phyloP scores from a whole-genome alignment of 2,329 filamentous ascomycete species.

The Pseudogymnoascus sp. region DNA sequence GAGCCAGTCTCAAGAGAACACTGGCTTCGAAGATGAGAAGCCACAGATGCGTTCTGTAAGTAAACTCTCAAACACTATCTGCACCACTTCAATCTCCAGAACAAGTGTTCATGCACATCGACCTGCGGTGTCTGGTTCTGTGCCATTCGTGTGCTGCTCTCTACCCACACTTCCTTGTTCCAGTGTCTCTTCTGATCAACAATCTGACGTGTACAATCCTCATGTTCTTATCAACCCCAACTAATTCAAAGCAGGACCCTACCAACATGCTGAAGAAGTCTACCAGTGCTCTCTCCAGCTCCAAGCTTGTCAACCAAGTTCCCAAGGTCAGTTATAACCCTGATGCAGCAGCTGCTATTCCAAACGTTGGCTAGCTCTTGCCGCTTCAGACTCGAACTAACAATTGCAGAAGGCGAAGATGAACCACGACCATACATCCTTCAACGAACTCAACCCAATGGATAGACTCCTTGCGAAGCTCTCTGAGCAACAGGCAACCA shows the following conservation, averaged over 20 bases:
- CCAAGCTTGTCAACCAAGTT: conserved; percentile 46
- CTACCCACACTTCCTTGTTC: not conserved
- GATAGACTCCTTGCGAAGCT: conserved; percentile 67
- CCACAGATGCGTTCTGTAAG: conserved; percentile 26
- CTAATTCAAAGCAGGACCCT: conserved; percentile 12
- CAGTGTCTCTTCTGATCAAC: not conserved
- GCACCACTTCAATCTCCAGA: not conserved
- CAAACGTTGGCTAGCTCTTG: not conserved
- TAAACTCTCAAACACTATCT: conserved; percentile 13
- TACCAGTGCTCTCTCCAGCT: conserved; percentile 40
- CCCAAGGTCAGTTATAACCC: conserved; percentile 38
- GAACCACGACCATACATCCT: conserved; percentile 33
- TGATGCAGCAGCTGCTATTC: not conserved
- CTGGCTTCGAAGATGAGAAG: conserved; percentile 19
- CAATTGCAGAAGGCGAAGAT: conserved; percentile 39
- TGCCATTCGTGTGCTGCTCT: not conserved
- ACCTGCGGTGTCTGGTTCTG: not conserved
- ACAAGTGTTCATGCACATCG: not conserved
- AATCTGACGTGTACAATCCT: not conserved
- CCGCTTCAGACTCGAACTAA: conserved; percentile 18
- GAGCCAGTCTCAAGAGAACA: conserved; percentile 31
- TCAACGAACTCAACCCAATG: conserved; percentile 44
- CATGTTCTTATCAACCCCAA: conserved; percentile 17
- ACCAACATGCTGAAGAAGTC: conserved; percentile 25
- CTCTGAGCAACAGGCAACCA: conserved; percentile 57